Evolutionary conservation across 805 yeast species (phyloP).

Genomic region (Kazachstania africana): DNA sequence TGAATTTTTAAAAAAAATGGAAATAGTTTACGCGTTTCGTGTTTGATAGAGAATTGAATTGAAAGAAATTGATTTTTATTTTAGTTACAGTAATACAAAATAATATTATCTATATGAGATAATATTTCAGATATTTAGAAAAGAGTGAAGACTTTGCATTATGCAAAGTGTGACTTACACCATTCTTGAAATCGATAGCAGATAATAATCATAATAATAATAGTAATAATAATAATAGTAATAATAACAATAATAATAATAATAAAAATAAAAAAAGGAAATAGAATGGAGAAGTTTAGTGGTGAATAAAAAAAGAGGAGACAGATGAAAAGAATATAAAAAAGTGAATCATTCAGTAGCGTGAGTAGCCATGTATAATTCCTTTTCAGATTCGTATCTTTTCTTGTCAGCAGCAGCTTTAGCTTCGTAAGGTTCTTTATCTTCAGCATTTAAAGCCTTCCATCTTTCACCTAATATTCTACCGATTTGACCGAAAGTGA

Average conservation of each 20-base stretch:
- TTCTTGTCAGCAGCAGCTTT: conserved; percentile 95
- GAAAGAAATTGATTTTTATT: too few relatives aligned
- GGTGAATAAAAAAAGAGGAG: not conserved
- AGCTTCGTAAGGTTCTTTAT: conserved; percentile 80
- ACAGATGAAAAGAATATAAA: not conserved
- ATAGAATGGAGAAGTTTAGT: not conserved
- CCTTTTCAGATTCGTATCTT: conserved; percentile 94
- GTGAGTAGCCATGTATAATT: conserved; percentile 51
- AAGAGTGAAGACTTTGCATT: too few relatives aligned
- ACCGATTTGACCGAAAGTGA: conserved; percentile 91
- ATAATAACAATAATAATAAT: too few relatives aligned
- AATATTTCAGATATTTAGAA: too few relatives aligned
- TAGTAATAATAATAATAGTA: too few relatives aligned
- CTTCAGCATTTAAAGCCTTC: conserved; percentile 79
- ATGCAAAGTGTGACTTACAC: too few relatives aligned
- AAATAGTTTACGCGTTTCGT: too few relatives aligned
- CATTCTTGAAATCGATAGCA: too few relatives aligned
- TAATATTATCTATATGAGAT: too few relatives aligned
- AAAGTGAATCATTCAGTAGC: conserved; percentile 2
- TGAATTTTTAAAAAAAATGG: not conserved
- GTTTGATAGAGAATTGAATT: too few relatives aligned
- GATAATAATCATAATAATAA: too few relatives aligned
- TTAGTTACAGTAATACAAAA: too few relatives aligned
- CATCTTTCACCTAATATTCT: conserved; percentile 90
- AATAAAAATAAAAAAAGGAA: not conserved